These are phyloP conservation scores for Penicillium frequentans DNA, from an alignment of 2,329 filamentous ascomycete species.

Conservation along the genomic window DNA sequence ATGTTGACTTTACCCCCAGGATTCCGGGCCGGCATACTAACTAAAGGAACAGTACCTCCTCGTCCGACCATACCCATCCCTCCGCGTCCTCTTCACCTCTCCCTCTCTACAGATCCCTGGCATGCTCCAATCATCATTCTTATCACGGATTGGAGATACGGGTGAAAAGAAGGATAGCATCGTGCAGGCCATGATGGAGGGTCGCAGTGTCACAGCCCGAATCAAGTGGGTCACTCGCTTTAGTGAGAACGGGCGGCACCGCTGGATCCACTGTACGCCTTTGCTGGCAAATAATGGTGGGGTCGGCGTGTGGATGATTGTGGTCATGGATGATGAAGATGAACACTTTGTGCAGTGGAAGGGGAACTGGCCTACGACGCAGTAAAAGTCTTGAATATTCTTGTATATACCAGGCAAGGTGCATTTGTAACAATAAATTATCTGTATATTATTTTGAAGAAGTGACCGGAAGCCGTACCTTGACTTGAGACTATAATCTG, in stretches of 20 bases:
- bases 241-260: conserved; percentile 58
- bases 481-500: no score
- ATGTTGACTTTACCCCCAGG: conserved; percentile 25
- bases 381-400: background rate
- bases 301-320: conserved; percentile 77
- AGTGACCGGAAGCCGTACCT: no score
- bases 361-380: background rate
- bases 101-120: conserved; percentile 67
- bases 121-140: conserved; percentile 61
- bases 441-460: background rate
- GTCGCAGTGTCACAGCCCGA: conserved; percentile 71
- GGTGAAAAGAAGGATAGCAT: conserved; percentile 56
- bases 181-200: conserved; percentile 63
- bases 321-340: conserved; percentile 67
- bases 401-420: background rate
- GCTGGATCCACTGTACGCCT: conserved; percentile 78
- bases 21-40: background rate
- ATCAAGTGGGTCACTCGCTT: conserved; percentile 65
- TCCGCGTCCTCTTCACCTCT: conserved; percentile 69
- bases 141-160: conserved; percentile 48
- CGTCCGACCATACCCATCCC: conserved; percentile 60
- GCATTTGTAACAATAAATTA: background rate
- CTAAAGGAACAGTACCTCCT: conserved; percentile 36
- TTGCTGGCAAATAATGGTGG: conserved; percentile 65
- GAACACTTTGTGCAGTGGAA: conserved; percentile 16